These are phyloP conservation scores for Peribolospora kevripleyi DNA, from an alignment of 768 basidiomycete genomes.

Conservation along the genomic window DNA sequence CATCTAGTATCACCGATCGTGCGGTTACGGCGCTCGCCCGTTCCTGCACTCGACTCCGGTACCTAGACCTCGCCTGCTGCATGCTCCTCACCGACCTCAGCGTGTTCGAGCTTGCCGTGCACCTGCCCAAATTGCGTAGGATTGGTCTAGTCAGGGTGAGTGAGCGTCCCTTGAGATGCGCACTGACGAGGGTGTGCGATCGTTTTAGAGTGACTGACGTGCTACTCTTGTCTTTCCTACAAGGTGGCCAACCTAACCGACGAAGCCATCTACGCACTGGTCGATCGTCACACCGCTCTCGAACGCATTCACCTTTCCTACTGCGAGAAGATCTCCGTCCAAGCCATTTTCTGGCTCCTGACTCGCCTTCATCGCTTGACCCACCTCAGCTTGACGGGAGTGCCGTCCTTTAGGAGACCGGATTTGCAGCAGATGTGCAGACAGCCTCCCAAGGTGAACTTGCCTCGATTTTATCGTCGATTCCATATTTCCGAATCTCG, in stretches of 20 bases:
- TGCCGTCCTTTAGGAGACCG: conserved; percentile 59
- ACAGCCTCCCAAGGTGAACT: conserved; percentile 46
- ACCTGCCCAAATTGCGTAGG: conserved; percentile 65
- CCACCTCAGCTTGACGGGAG: conserved; percentile 92
- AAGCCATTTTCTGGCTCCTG: conserved; percentile 72
- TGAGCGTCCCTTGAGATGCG: background rate
- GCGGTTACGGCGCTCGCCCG: conserved; percentile 63
- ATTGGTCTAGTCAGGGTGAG: conserved; percentile 71
- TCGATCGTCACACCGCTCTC: conserved; percentile 56
- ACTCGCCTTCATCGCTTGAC: conserved; percentile 72
- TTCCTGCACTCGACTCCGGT: conserved; percentile 67
- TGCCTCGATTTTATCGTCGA: conserved; percentile 13
- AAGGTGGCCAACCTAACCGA: conserved; percentile 66
- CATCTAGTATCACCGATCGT: conserved; percentile 52
- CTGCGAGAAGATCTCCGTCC: conserved; percentile 80
- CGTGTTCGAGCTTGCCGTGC: conserved; percentile 61
- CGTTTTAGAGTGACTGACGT: too few relatives aligned
- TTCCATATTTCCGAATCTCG: background rate
- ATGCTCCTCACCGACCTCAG: conserved; percentile 70
- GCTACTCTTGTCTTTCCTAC: too few relatives aligned
- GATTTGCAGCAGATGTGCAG: conserved; percentile 80
- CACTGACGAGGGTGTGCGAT: too few relatives aligned
- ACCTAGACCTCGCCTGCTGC: conserved; percentile 91
- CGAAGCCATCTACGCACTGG: conserved; percentile 68
- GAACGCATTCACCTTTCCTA: conserved; percentile 94